Conservation (phyloP, 768 basidiomycete species). For the Leucosporidium yakuticum region DNA sequence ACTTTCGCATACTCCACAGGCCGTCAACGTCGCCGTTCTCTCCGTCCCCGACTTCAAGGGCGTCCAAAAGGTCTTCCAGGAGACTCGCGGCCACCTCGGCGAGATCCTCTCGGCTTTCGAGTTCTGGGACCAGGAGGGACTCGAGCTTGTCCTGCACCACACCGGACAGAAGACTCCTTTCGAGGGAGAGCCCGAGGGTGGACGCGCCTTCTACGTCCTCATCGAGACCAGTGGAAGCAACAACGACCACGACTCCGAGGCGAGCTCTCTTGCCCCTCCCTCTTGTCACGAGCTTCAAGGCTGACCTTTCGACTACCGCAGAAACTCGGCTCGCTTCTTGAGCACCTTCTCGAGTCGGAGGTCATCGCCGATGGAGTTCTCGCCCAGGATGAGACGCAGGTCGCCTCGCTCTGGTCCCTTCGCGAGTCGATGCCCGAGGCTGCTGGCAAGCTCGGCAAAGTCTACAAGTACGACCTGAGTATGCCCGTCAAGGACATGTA, state of each 20-base stretch:
- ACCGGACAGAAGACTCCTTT: constrained; percentile 71
- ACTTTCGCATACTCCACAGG: constrained; percentile 41
- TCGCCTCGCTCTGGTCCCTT: constrained; percentile 80
- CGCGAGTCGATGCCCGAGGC: constrained; percentile 91
- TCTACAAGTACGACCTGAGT: constrained; percentile 84
- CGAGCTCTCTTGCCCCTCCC: constrained; percentile 40
- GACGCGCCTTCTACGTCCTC: constrained; percentile 77
- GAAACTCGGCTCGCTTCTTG: constrained; percentile 79
- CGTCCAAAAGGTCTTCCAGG: constrained; percentile 75
- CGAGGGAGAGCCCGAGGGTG: constrained; percentile 65
- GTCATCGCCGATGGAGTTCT: constrained; percentile 84
- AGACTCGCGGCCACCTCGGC: constrained; percentile 71
- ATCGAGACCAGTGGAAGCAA: constrained; percentile 92
- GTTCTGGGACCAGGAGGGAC: constrained; percentile 81
- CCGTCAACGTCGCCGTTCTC: constrained; percentile 85
- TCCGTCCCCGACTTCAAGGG: constrained; percentile 80
- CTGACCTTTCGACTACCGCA: constrained; percentile 42
- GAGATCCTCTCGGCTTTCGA: constrained; percentile 98
- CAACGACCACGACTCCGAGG: constrained; percentile 88
- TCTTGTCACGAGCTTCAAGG: not conserved
- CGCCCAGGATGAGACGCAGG: constrained; percentile 83
- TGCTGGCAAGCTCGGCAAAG: constrained; percentile 83
- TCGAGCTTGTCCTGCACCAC: constrained; percentile 57
- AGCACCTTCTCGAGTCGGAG: constrained; percentile 64
- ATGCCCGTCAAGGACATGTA: constrained; percentile 82